These are phyloP conservation scores for Acacia melanoxylon DNA, from an alignment of 306 rosid genomes.

Conservation along the genomic window DNA sequence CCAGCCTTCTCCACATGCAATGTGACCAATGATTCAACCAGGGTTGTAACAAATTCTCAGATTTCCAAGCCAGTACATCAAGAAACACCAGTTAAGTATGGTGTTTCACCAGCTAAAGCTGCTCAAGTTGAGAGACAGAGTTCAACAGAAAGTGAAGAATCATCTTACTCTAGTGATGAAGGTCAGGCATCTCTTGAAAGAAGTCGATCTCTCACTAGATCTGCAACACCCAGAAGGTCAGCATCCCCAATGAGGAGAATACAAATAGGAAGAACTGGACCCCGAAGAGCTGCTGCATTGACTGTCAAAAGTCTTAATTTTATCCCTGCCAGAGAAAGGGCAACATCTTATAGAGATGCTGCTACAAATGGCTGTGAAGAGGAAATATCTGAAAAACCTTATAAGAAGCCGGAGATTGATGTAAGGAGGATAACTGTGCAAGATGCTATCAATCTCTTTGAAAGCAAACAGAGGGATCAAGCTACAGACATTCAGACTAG, in stretches of 20 bases:
- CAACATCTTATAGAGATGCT: constrained; percentile 50
- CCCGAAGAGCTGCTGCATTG: constrained; percentile 84
- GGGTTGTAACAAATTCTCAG: constrained; percentile 31
- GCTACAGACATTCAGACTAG: constrained; percentile 56
- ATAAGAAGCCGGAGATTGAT: constrained; percentile 68
- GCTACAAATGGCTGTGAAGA: constrained; percentile 59
- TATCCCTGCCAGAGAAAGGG: constrained; percentile 66
- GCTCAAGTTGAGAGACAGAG: constrained; percentile 78
- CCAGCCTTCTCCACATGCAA: constrained; percentile 33
- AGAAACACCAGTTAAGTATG: constrained; percentile 63
- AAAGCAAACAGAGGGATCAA: constrained; percentile 84
- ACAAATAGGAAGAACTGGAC: constrained; percentile 86
- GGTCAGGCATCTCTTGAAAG: constrained; percentile 69
- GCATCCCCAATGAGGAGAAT: constrained; percentile 98
- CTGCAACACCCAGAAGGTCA: constrained; percentile 79
- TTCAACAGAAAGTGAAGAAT: constrained; percentile 73
- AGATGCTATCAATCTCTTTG: constrained; percentile 90
- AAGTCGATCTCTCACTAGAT: constrained; percentile 78
- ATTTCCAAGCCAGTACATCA: constrained; percentile 45
- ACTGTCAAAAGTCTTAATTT: constrained; percentile 83
- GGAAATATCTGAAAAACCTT: constrained; percentile 56
- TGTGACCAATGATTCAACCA: constrained; percentile 37
- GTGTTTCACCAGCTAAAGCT: constrained; percentile 94
- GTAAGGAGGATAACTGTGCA: constrained; percentile 88
- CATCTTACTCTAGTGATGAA: constrained; percentile 73